Base-by-base conservation (phyloP, 306 rosid species). In the Lablab purpureus region DNA sequence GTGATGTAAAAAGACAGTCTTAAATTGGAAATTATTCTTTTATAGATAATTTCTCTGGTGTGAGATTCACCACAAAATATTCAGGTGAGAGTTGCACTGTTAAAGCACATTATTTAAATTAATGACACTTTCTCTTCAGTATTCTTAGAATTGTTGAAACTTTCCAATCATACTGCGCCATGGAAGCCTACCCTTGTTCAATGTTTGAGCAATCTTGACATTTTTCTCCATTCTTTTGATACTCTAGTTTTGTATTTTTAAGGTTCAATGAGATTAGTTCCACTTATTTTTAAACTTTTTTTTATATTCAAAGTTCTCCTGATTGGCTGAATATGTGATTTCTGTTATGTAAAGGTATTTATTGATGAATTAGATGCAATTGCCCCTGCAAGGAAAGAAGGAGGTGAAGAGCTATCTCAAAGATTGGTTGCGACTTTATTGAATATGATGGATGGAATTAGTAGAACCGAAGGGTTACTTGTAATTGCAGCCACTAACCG, bases 281-380 rank as follows among this genome's bases (percentile, higher is more conserved):
- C 58, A 19, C 41, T 64, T 74, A 77, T 73, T 79, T 75, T 32
- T 30, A 71, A 65, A 34, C 59, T 68, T 12, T 62, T 74, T 23
- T 74, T 71, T 70, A 28, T 80, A 32, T 45, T 67, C 43, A 1
- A 72, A 63, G 51, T 70, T 73, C 69, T 73, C 41, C 72, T 62
- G 11, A 34, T 76, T 75, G 72, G 10, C 52, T 47, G 70, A 73
- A 63, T 72, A 65, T 77, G 40, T 49, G 62, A 49, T 77, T 85
- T 60, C 67, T 75, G 65, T 82, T 74, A 27, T 60, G 51, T 27
- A 27, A 80, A 94, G 99, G 81, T 94, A 71, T 91, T 94, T 76
- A 90, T 94, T 10, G 97, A 94, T 86, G 97, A 94, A 87, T 77
- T 94, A 78, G 99, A 94, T 88, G 97, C 97, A 76, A 91, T 94